These are phyloP conservation scores for Heimioporus retisporus DNA, from an alignment of 1,284 basidiomycete genomes.

Conservation along the genomic window DNA sequence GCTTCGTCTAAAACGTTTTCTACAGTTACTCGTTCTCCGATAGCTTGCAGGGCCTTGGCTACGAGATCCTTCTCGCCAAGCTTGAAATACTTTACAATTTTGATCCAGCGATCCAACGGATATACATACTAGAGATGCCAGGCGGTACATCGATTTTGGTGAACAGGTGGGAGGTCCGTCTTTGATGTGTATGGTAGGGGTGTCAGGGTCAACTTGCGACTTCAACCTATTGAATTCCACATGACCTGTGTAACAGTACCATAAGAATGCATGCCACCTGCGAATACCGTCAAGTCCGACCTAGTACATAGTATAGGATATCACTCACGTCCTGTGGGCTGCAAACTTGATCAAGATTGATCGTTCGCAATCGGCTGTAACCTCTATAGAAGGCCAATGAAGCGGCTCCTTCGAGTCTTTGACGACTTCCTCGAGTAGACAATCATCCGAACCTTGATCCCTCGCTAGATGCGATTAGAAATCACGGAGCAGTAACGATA, in stretches of 20 bases:
- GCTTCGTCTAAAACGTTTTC: slow-evolving; percentile 39
- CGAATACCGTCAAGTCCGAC: not conserved
- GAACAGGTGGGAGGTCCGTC: slow-evolving; percentile 32
- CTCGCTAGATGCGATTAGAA: slow-evolving; percentile 26
- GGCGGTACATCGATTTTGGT: slow-evolving; percentile 45
- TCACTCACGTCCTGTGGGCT: slow-evolving; percentile 39
- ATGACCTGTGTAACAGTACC: slow-evolving; percentile 42
- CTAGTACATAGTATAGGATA: not conserved
- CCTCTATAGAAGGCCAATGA: not conserved
- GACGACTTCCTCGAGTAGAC: slow-evolving; percentile 14
- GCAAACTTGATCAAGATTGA: slow-evolving; percentile 27
- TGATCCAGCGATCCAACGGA: not conserved
- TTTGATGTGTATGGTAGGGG: not conserved
- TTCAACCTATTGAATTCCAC: slow-evolving; percentile 32
- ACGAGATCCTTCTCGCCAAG: slow-evolving; percentile 29
- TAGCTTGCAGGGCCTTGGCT: slow-evolving; percentile 34
- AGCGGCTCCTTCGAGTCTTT: not conserved
- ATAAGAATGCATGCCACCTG: slow-evolving; percentile 43
- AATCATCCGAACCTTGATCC: slow-evolving; percentile 7
- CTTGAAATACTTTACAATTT: slow-evolving; percentile 15
- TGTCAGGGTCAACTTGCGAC: slow-evolving; percentile 27
- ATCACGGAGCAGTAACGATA: not conserved
- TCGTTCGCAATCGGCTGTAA: slow-evolving; percentile 14
- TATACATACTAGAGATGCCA: slow-evolving; percentile 38
- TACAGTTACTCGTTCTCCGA: slow-evolving; percentile 26